Percentiles rank a stretch among this genome's conserved stretches.
These are phyloP conservation scores for Mortierella antarctica DNA, from an alignment of 192 early-diverging fungal species.

Conservation along the genomic window DNA sequence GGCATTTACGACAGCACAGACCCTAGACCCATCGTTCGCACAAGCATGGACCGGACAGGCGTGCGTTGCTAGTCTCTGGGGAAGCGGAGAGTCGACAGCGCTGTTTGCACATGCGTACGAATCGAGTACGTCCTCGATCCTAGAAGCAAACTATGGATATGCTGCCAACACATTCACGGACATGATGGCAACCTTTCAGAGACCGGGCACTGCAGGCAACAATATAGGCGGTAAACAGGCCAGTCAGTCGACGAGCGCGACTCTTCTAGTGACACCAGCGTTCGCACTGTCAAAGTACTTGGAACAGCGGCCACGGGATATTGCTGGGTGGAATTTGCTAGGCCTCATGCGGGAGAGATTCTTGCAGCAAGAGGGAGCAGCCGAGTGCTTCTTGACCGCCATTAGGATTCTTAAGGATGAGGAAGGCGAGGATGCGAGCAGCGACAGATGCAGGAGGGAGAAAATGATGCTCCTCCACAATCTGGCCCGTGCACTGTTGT, in stretches of 20 bases:
- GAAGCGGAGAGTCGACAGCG: constrained; percentile 64
- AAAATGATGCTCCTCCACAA: constrained; percentile 69
- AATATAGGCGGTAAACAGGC: constrained; percentile 13
- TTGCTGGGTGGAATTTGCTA: constrained; percentile 72
- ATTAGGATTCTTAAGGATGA: constrained; percentile 20
- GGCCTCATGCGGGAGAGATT: constrained; percentile 83
- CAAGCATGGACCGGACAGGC: constrained; percentile 91
- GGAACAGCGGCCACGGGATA: constrained; percentile 68
- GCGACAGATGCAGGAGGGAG: constrained; percentile 8
- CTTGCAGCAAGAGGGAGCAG: constrained; percentile 72
- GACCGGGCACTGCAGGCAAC: constrained; percentile 19
- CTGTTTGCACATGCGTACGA: constrained; percentile 85
- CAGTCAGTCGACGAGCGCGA: constrained; percentile 10
- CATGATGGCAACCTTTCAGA: constrained; percentile 32
- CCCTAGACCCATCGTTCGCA: constrained; percentile 81
- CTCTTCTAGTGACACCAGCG: constrained; percentile 59
- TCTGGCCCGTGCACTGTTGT: constrained; percentile 76
- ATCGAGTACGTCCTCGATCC: constrained; percentile 67
- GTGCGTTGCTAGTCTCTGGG: constrained; percentile 72
- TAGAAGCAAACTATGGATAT: constrained; percentile 75
- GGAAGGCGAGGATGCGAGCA: constrained; percentile 14
- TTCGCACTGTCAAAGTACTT: constrained; percentile 75
- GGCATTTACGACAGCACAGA: constrained; percentile 78
- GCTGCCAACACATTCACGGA: constrained; percentile 55
- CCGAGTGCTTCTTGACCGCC: constrained; percentile 66